phyloP scores from a whole-genome alignment of 2,329 filamentous ascomycete genomes.

The Apiospora koreana region DNA sequence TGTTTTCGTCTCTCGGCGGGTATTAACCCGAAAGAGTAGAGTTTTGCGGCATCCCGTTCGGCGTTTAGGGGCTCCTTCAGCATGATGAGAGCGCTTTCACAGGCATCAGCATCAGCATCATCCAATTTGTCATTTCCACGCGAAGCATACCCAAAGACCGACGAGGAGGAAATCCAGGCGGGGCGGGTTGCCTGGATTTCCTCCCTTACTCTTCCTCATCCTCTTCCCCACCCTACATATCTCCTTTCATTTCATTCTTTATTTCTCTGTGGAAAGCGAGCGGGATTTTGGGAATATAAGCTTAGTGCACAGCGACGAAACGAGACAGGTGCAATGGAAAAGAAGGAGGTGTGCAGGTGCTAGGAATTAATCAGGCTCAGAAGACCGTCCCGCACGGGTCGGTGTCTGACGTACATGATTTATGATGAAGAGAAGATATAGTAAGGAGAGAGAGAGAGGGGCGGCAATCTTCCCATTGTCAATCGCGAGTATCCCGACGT shows the following conservation, averaged over 20 bases:
- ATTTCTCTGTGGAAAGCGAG: neutral
- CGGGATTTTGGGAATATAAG: neutral
- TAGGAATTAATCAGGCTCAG: constrained; percentile 1
- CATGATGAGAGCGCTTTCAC: neutral
- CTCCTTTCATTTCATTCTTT: neutral
- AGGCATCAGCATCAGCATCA: constrained; percentile 1
- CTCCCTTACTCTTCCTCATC: neutral
- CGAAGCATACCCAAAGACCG: neutral
- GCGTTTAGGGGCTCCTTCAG: constrained; percentile 6
- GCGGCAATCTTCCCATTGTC: neutral
- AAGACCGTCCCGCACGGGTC: neutral
- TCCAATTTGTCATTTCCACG: constrained; percentile 3
- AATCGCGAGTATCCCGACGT: neutral
- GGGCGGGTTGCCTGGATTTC: neutral
- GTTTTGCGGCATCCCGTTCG: constrained; percentile 7
- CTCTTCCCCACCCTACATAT: neutral
- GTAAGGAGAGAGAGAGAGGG: neutral
- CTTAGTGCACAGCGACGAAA: neutral
- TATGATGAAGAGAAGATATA: constrained; percentile 4
- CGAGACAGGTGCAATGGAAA: neutral
- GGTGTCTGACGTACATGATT: neutral
- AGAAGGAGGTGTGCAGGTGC: neutral
- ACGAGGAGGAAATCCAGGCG: neutral
- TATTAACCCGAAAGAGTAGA: neutral
- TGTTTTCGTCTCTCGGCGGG: neutral